Conservation (phyloP, 768 basidiomycete species). For the Tricholomella constricta region DNA sequence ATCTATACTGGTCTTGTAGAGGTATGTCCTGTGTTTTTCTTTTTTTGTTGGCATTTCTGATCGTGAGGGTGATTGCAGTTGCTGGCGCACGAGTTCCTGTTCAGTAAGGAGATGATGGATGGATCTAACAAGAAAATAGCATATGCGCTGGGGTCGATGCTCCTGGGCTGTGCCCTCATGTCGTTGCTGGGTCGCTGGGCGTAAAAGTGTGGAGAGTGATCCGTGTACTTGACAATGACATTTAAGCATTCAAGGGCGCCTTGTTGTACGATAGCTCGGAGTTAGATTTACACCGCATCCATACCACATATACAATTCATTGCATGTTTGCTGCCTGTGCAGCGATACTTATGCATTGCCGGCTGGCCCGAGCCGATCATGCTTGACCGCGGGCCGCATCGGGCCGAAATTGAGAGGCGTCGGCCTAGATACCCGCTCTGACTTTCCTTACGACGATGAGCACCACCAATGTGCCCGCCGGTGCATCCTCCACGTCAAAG, state of each 20-base stretch:
- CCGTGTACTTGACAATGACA: no score
- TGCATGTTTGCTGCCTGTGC: no score
- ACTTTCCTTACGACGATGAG: slow-evolving; percentile 5
- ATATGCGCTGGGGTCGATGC: slow-evolving; percentile 77
- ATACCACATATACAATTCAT: no score
- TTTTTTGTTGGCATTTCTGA: neutral
- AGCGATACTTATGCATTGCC: no score
- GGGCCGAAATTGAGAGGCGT: no score
- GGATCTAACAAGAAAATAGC: slow-evolving; percentile 62
- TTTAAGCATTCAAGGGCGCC: no score
- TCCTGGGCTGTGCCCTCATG: slow-evolving; percentile 88
- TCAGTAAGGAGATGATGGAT: slow-evolving; percentile 84
- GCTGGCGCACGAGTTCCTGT: slow-evolving; percentile 93
- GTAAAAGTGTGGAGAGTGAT: slow-evolving; percentile 31
- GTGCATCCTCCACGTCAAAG: slow-evolving; percentile 2
- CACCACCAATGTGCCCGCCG: neutral
- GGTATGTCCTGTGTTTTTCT: neutral
- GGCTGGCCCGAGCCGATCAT: no score
- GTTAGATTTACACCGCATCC: no score
- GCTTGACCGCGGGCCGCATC: no score
- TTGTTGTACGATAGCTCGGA: no score
- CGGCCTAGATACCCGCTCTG: no score
- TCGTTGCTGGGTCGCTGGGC: slow-evolving; percentile 90
- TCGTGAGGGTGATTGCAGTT: slow-evolving; percentile 49
- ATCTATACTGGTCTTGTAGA: slow-evolving; percentile 84